phyloP scores from a whole-genome alignment of 1,284 basidiomycete species.

The Neonothopanus nambi region DNA sequence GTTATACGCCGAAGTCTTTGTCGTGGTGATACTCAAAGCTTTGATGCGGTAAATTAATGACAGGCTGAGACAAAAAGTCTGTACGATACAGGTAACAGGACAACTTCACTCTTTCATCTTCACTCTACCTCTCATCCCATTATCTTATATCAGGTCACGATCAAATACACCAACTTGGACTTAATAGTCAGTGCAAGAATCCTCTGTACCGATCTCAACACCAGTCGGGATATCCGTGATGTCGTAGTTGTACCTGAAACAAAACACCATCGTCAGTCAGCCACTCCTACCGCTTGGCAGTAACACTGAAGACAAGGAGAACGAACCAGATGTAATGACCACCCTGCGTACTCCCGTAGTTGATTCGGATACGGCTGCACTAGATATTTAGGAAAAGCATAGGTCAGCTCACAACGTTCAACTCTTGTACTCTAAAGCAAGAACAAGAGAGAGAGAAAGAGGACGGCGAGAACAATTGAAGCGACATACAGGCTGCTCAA shows the following conservation, averaged over 20 bases:
- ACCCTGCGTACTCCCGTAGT: slow-evolving; percentile 6
- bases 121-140: too few relatives aligned
- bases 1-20: too few relatives aligned
- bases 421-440: background rate
- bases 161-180: background rate
- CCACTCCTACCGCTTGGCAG: too few relatives aligned
- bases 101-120: too few relatives aligned
- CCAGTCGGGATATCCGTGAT: background rate
- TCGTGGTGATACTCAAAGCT: too few relatives aligned
- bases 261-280: background rate
- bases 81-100: too few relatives aligned
- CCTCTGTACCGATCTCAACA: background rate
- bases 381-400: background rate
- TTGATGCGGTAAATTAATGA: too few relatives aligned
- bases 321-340: slow-evolving; percentile 10
- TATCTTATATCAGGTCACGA: background rate
- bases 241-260: background rate
- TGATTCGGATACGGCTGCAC: slow-evolving; percentile 9
- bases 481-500: slow-evolving; percentile 2
- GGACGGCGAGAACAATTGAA: too few relatives aligned
- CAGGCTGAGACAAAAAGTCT: too few relatives aligned
- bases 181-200: background rate
- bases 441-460: background rate
- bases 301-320: too few relatives aligned
- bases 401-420: background rate